Evolutionary conservation across 2,329 filamentous ascomycete species (phyloP), one percentile per base, ranked within the genome.

Genomic region (Dissoconium aciculare): DNA sequence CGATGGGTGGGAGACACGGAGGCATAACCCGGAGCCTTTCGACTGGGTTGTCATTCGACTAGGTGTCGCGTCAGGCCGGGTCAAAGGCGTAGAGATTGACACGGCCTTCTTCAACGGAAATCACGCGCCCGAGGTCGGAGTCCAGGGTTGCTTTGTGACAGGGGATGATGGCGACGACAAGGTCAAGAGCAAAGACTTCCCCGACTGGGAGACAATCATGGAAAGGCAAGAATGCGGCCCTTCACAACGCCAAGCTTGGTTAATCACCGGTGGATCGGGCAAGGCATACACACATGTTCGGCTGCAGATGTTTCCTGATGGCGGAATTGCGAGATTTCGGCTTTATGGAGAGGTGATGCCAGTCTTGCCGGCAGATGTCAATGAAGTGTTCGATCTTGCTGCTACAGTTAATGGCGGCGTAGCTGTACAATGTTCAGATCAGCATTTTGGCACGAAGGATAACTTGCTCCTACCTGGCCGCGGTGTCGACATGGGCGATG

Each of bases 401-500:
- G 78, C 79, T 3, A 78, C 78, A 1, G 74, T 80, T 45, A 85
- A 84, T 53, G 81, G 81, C 25, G 81, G 72, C 17, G 69, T 85
- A 15, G 80, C 78, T 21, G 60, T 82, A 5, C 67, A 70, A 1
- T 85, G 79, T 62, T 82, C 73, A 37, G 80, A 89, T 54, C 75
- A 89, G 58, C 81, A 89, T 56, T 91, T 85, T 47, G 79, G 81
- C 37, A 78, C 73, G 21, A 83, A 78, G 52, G 74, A 80, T 50
- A 85, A 87, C 56, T 60, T 87, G 17, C 66, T 85, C n/a, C 62
- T 85, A 3, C 80, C 80, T 0, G 79, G 78, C 2, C 66, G 80
- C 15, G 80, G 80, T 25, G 74, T 76, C 52, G 78, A 89, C 56
- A 89, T 89, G 81, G 78, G 80, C 30, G 81, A 87, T 52, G 82